Evolutionary conservation across 1,139 yeast genomes (phyloP).

Genomic region (Taphrina deformans): DNA sequence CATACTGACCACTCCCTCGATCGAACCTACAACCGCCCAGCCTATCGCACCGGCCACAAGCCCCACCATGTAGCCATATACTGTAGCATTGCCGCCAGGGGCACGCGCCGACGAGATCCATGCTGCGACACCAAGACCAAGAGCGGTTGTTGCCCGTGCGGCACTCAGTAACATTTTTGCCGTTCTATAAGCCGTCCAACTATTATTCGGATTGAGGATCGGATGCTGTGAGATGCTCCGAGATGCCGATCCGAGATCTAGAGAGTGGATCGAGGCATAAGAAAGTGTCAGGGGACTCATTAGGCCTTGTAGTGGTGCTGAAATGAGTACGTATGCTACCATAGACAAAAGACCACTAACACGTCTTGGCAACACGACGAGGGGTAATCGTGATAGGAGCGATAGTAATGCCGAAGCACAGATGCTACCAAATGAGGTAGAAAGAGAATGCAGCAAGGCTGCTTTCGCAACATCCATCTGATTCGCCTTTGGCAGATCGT

Average conservation of each 20-base stretch:
- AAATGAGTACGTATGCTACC: slow-evolving; percentile 42
- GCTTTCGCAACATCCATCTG: slow-evolving; percentile 41
- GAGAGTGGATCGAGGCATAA: slow-evolving; percentile 47
- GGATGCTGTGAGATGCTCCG: slow-evolving; percentile 40
- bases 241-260: slow-evolving; percentile 45
- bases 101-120: slow-evolving; percentile 49
- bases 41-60: slow-evolving; percentile 49
- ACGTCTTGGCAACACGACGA: slow-evolving; percentile 46
- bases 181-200: slow-evolving; percentile 44
- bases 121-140: slow-evolving; percentile 47
- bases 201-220: slow-evolving; percentile 34
- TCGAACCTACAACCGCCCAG: slow-evolving; percentile 51
- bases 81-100: slow-evolving; percentile 43
- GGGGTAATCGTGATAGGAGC: slow-evolving; percentile 46
- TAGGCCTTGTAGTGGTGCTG: slow-evolving; percentile 44
- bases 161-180: slow-evolving; percentile 48
- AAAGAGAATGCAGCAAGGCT: slow-evolving; percentile 41
- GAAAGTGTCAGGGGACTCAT: slow-evolving; percentile 48
- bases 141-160: slow-evolving; percentile 47
- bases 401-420: slow-evolving; percentile 46
- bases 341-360: slow-evolving; percentile 41
- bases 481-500: slow-evolving; percentile 41
- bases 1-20: slow-evolving; percentile 49
- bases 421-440: slow-evolving; percentile 48
- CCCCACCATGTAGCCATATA: slow-evolving; percentile 49